Base-by-base conservation (phyloP, 495 filamentous ascomycete genomes). In the Clavariopsis aquatica region DNA sequence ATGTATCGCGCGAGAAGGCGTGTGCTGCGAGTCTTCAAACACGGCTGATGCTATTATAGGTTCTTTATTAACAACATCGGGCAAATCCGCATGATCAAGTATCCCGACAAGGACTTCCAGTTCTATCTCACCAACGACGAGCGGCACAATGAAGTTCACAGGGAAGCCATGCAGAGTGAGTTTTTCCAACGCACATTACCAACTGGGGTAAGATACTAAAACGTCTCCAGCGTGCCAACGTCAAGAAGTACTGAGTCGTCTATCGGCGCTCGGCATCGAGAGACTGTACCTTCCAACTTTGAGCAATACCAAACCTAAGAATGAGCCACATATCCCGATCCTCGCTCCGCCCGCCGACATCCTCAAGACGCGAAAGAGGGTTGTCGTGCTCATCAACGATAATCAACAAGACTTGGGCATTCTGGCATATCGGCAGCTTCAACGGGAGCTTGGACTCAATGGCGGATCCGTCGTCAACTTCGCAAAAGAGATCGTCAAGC, bases 351-450 rank as follows among this genome's bases (percentile, higher is more conserved):
- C 15, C 19, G 73, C 34, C n/a, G 63, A 71, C 3, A 79, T 88
- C 55, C 71, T 96, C 8, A 64, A 73, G 34, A 71, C 66, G n/a
- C 84, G 82, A 27, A 80, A 81, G 20, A 85, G 89, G 13, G 76
- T 96, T 10, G 76, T 95, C n/a, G 73, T 96, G 56, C 77, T 94
- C 57, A 82, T 95, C 65, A 88, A 89, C 61, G 87, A 93, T 61
- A 71, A 80, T 1, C 65, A 58, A 12, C 88, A 95, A 69, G 87
- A 93, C 55, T 78, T 94, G 2, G 91, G 89, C 2, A 78, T 93
- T 53, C 84, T 90, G 67, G 82, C 90, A 6, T 87, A 88, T 69
- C 87, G 91, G 15, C 77, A 82, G 7, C 72, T 88, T 20, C 80
- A 84, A 57, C 75, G 81, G 1, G 64, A 71, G 0, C 82, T 83